Evolutionary conservation across 2,329 filamentous ascomycete species (phyloP).

Genomic region (Aspergillus sclerotialis): DNA sequence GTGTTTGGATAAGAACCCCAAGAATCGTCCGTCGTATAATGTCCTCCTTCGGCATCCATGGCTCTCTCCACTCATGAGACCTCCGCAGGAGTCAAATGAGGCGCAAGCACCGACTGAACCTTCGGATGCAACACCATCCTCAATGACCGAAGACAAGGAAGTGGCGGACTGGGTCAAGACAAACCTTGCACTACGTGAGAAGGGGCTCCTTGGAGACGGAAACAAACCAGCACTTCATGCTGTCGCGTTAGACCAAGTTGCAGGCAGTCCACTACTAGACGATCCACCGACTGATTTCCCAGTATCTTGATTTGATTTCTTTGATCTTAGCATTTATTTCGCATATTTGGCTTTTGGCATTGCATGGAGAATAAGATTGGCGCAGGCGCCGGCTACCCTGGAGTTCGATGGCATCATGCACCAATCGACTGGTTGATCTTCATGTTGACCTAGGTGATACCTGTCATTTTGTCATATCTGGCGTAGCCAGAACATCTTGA

Average conservation of each 20-base stretch:
- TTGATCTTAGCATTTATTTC: too few relatives aligned
- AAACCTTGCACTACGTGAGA: conserved; percentile 61
- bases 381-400: too few relatives aligned
- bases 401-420: too few relatives aligned
- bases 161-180: conserved; percentile 77
- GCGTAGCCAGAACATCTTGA: too few relatives aligned
- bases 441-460: too few relatives aligned
- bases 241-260: conserved; percentile 70
- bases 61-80: conserved; percentile 69
- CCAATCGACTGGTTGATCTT: too few relatives aligned
- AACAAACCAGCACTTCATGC: conserved; percentile 79
- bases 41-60: conserved; percentile 86
- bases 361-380: too few relatives aligned
- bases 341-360: too few relatives aligned
- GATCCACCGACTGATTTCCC: conserved; percentile 14
- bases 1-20: conserved; percentile 88
- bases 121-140: conserved; percentile 26
- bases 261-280: conserved; percentile 31
- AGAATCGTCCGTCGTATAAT: conserved; percentile 86
- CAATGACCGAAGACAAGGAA: conserved; percentile 63
- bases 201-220: conserved; percentile 48
- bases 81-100: conserved; percentile 63
- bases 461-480: too few relatives aligned
- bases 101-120: conserved; percentile 22
- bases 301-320: too few relatives aligned